Percentiles rank a stretch among this genome's conserved stretches.
phyloP scores from a whole-genome alignment of 345 rosid genomes.

The Lagerstroemia speciosa region DNA sequence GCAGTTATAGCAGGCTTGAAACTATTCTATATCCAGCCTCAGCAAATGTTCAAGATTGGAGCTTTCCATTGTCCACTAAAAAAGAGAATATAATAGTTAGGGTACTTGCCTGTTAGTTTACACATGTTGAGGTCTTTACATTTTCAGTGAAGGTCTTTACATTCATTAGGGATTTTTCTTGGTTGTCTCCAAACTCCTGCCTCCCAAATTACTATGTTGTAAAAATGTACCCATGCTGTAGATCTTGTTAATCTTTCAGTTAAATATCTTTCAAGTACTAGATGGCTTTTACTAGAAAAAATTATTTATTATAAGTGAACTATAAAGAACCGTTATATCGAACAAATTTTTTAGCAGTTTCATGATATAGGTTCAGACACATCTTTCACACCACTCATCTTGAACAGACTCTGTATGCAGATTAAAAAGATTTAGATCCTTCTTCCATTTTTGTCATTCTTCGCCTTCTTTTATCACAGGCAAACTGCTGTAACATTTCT shows the following conservation, averaged over 20 bases:
- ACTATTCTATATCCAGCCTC: not conserved
- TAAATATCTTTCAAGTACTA: not conserved
- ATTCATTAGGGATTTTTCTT: not conserved
- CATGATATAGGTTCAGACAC: too few species aligned
- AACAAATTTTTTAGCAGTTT: too few species aligned
- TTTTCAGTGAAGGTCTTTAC: not conserved
- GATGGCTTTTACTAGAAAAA: too few species aligned
- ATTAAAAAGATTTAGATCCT: too few species aligned
- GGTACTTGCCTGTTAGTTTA: not conserved
- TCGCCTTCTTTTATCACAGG: too few species aligned
- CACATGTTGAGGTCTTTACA: not conserved
- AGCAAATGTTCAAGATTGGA: not conserved
- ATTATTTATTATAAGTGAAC: too few species aligned
- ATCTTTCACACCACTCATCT: too few species aligned
- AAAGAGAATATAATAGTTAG: not conserved
- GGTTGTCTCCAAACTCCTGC: not conserved
- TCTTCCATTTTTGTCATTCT: too few species aligned
- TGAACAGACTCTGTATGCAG: not conserved
- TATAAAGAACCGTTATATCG: too few species aligned
- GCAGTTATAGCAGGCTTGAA: not conserved
- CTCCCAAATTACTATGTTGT: not conserved
- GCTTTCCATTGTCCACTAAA: not conserved
- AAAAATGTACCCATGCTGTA: not conserved
- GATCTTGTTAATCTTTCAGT: not conserved
- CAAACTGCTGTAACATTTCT: not conserved